Evolutionary conservation across 176 grass and related monocot species (phyloP).

Genomic region (Panicum miliaceum): DNA sequence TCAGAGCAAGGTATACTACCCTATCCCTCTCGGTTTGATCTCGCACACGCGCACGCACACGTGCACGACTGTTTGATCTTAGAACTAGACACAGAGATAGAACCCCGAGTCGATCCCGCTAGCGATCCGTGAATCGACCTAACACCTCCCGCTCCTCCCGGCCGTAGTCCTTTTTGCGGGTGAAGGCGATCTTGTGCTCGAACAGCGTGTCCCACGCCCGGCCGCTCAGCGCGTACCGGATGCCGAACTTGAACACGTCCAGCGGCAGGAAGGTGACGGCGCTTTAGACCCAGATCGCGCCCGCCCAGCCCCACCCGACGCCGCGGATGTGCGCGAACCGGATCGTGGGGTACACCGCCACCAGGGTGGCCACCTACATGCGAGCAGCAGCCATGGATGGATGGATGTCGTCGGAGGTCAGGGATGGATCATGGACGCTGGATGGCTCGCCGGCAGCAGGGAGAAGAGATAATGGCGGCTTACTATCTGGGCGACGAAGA

Average conservation of each 20-base stretch:
- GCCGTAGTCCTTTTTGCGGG: constrained; percentile 92
- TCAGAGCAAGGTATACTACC: too few species aligned
- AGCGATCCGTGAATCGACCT: too few species aligned
- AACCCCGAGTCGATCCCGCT: too few species aligned
- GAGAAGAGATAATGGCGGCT: not conserved
- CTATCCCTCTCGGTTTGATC: too few species aligned
- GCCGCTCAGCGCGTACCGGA: constrained; percentile 86
- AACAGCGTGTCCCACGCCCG: constrained; percentile 90
- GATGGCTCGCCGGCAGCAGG: not conserved
- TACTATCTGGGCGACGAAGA: constrained; percentile 87
- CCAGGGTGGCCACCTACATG: constrained; percentile 62
- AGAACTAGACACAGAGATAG: too few species aligned
- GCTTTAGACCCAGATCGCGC: constrained; percentile 96
- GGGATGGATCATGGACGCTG: not conserved
- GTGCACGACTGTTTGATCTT: too few species aligned
- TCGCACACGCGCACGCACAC: too few species aligned
- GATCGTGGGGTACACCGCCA: constrained; percentile 70
- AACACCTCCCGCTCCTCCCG: constrained; percentile 86
- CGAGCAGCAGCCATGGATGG: not conserved
- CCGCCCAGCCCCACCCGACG: constrained; percentile 92
- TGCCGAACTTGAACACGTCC: constrained; percentile 82
- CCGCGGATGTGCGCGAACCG: constrained; percentile 70
- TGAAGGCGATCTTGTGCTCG: constrained; percentile 85
- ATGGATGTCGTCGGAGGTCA: not conserved
- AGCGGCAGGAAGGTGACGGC: constrained; percentile 74